Conservation (phyloP, 2,329 filamentous ascomycete species). For the Scorias spongiosa region DNA sequence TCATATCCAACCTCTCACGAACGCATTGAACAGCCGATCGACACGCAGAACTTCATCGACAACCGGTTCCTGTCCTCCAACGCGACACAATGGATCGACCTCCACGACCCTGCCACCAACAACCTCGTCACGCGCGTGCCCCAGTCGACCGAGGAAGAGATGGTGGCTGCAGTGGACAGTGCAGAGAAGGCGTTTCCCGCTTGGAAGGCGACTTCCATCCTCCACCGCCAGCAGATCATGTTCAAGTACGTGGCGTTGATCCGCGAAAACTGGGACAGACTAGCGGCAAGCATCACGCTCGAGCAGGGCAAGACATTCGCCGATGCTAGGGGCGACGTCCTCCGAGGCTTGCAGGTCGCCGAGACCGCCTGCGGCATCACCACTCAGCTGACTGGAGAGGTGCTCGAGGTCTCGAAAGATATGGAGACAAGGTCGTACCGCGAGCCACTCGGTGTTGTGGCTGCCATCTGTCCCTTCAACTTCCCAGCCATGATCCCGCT, state of each 20-base stretch:
- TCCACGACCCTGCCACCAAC: conserved; percentile 73
- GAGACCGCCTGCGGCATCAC: conserved; percentile 70
- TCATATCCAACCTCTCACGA: conserved; percentile 58
- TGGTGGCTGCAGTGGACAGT: conserved; percentile 59
- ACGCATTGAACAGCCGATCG: conserved; percentile 47
- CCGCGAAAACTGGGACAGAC: conserved; percentile 68
- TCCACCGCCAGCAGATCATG: conserved; percentile 70
- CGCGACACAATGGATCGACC: conserved; percentile 58
- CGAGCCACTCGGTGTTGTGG: conserved; percentile 67
- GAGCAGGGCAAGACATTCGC: conserved; percentile 83
- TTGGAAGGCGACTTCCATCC: conserved; percentile 58
- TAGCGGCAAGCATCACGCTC: conserved; percentile 71
- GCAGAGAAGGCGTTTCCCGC: conserved; percentile 59
- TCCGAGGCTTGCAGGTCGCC: conserved; percentile 69
- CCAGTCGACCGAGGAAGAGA: conserved; percentile 64
- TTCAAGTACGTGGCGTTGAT: conserved; percentile 72
- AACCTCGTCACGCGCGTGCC: conserved; percentile 72
- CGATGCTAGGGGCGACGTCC: conserved; percentile 67
- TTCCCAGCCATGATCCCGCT: conserved; percentile 87
- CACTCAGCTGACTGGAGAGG: conserved; percentile 67
- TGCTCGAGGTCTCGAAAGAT: conserved; percentile 74
- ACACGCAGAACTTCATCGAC: conserved; percentile 71
- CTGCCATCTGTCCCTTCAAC: conserved; percentile 80
- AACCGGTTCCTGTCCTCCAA: conserved; percentile 59
- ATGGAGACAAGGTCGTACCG: conserved; percentile 78